Conservation (phyloP, 257 asterid genomes). For the Petunia axillaris region DNA sequence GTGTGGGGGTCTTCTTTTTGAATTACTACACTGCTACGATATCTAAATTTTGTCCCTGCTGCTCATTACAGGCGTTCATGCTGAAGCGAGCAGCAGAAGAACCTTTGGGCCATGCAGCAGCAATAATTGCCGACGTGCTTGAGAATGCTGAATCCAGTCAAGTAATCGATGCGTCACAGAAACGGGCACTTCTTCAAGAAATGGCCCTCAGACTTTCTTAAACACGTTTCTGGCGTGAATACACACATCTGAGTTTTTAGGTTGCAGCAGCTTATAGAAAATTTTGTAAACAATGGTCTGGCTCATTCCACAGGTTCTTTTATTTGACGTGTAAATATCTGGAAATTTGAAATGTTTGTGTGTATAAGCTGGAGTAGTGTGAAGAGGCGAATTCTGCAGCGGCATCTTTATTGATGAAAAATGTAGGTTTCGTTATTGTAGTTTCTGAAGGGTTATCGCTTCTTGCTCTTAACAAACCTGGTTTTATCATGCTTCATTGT, state of each 20-base stretch:
- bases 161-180: slow-evolving; percentile 82
- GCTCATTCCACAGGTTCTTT: neutral
- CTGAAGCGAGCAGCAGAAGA: slow-evolving; percentile 96
- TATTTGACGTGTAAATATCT: slow-evolving; percentile 17
- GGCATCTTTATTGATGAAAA: no score
- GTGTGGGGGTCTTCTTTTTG: neutral
- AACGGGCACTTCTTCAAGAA: slow-evolving; percentile 92
- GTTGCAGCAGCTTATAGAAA: neutral
- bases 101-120: slow-evolving; percentile 98
- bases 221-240: slow-evolving; percentile 15
- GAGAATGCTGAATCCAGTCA: slow-evolving; percentile 86
- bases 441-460: no score
- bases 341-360: neutral
- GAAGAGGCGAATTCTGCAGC: neutral
- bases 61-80: slow-evolving; percentile 79
- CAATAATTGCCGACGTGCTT: slow-evolving; percentile 89
- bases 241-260: neutral
- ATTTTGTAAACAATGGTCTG: neutral
- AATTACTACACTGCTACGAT: neutral
- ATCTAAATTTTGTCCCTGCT: neutral
- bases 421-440: no score
- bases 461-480: no score
- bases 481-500: no score
- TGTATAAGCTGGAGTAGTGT: neutral
- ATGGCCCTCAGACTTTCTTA: slow-evolving; percentile 88